These are phyloP conservation scores for Leishmania tarentolae DNA, from an alignment of 208 protist genomes.

Conservation along the genomic window DNA sequence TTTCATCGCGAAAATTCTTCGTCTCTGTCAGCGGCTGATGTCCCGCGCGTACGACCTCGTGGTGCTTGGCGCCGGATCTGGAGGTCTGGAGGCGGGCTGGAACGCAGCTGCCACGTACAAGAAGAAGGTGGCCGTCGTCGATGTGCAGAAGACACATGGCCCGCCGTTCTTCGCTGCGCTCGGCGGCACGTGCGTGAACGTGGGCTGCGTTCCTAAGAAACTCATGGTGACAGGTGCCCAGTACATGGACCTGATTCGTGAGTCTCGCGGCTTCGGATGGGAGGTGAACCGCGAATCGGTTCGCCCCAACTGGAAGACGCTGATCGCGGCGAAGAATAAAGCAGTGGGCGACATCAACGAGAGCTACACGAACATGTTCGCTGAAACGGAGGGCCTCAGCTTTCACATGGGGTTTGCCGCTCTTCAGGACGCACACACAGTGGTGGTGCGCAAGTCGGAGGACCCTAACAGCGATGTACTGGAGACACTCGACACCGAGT, in stretches of 20 bases:
- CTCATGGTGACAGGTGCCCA: constrained; percentile 86
- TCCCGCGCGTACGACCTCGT: constrained; percentile 85
- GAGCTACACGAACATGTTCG: constrained; percentile 91
- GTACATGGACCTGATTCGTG: constrained; percentile 81
- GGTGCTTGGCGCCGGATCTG: constrained; percentile 89
- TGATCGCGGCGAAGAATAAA: constrained; percentile 91
- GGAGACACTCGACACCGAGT: constrained; percentile 64
- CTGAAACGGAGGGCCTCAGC: constrained; percentile 81
- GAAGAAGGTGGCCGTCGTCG: constrained; percentile 89
- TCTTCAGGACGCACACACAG: constrained; percentile 71
- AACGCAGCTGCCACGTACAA: constrained; percentile 83
- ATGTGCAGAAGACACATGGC: constrained; percentile 79
- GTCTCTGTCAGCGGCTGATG: constrained; percentile 42
- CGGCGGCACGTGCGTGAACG: constrained; percentile 88
- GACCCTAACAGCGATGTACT: constrained; percentile 55
- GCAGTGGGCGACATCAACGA: constrained; percentile 88
- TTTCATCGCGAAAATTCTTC: constrained; percentile 58
- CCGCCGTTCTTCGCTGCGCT: constrained; percentile 79
- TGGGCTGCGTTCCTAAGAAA: constrained; percentile 91
- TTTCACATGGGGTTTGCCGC: constrained; percentile 85
- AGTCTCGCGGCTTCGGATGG: constrained; percentile 86
- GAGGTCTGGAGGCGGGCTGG: constrained; percentile 87
- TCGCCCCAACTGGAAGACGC: constrained; percentile 77
- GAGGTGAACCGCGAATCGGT: constrained; percentile 53
- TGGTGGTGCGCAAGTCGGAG: constrained; percentile 65